Evolutionary conservation across 140 eudicot species (phyloP), one percentile per base, ranked within the genome.

Genomic region (Oenanthe javanica): DNA sequence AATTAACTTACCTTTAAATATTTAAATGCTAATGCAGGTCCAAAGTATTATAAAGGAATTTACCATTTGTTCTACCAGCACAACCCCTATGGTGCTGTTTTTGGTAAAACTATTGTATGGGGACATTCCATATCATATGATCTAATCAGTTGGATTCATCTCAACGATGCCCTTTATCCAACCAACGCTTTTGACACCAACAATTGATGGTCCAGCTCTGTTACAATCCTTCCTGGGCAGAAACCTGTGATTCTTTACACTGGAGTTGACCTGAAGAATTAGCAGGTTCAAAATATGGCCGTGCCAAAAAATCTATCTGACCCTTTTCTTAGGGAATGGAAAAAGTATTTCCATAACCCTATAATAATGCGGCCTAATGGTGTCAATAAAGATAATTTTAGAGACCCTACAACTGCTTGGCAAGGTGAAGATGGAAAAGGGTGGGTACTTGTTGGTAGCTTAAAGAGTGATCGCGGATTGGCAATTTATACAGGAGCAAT

Each of bases 401-500:
- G 96, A 21, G 96, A 91, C 78, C 96, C 96, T 2, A 86, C 87
- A 25, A 89, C 91, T 0, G 90, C 89, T 25, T 91, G 96, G 96
- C 67, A 70, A 74, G 84, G 87, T 4, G 31, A 75, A 25, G 93
- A 91, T 74, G 89, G 87, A 11, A 73, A 47, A 61, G 89, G 91
- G 91, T 77, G 92, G 78, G 84, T 84, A 1, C 63, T 79, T 23
- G 81, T 89, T 4, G 96, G 96, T 4, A 88, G 91, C 77, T 63
- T 78, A 38, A 77, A 55, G 18, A 79, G 81, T 21, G 21, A 85
- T 14, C 79, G 52, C 0, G 96, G 93, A 11, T 73, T 80, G 2
- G 86, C 89, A 31, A 21, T 87, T 76, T 91, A 16, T 89, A 87
- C 74, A 49, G 23, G 15, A 91, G 96, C 75, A 81, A 80, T 63